Base-by-base conservation (phyloP, 2,329 filamentous ascomycete genomes). In the Tolypocladium endophyticum region DNA sequence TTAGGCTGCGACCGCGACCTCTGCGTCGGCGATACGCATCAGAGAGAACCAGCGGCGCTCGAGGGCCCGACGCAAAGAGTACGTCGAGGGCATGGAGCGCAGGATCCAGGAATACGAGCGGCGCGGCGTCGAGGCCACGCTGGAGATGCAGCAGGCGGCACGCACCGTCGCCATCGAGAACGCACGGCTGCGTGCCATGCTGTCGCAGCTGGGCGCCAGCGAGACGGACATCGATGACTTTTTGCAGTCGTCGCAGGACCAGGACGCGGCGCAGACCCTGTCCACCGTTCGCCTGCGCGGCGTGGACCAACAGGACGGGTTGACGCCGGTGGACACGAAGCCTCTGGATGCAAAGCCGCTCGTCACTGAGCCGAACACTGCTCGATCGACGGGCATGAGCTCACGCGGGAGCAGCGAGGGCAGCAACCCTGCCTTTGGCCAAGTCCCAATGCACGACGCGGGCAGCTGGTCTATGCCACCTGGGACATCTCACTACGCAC, bases 11-110 rank as follows among this genome's bases (percentile, higher is more conserved):
- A 58, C 60, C 45, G 67, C 69, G 14, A 60, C 65, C 38, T 71
- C 70, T 59, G 68, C 71, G 56, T 70, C 72, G 55, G 71, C 71
- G 58, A 61, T 73, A 58, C 75, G 75, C 59, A 76, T 77, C 64
- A 76, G 79, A 63, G 76, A 81, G 62, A 83, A 81, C 67, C 81
- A 84, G 70, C 78, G 80, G 55, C 78, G 77, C 41, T 81, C 77
- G 20, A 76, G 81, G 41, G 79, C 77, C 35, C 79, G 81, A 43
- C 77, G 75, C 38, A 78, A 77, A 61, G 79, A 81, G 62, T 78
- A 79, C 60, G 70, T 83, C 59, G 74, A 77, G 57, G 73, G 73
- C 18, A 71, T 85, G 61, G 78, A 81, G 65, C 70, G 66, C 28
- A 74, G 74, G 52, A 62, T 84, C 39, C 72, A 73, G 25, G 77